Percentiles rank a stretch among this genome's conserved stretches.
Conservation (phyloP, 1,284 basidiomycete genomes). For the Cutaneotrichosporon curvatum region DNA sequence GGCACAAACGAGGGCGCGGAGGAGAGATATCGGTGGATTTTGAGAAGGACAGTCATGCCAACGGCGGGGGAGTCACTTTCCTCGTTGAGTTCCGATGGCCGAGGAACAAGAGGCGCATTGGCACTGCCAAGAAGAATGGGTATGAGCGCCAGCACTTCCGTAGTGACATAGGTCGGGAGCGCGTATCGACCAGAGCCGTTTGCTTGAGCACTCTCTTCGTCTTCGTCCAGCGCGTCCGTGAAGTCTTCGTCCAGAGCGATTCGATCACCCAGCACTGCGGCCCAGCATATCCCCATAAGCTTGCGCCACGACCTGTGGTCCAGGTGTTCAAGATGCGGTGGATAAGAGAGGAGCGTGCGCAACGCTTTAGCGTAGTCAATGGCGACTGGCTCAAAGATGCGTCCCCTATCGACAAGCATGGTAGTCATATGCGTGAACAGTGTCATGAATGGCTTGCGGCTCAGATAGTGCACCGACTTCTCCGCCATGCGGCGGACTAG, state of each 20-base stretch:
- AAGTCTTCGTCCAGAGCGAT: constrained; percentile 44
- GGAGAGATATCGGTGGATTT: constrained; percentile 61
- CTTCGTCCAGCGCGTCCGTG: constrained; percentile 19
- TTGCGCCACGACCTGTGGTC: constrained; percentile 60
- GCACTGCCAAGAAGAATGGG: constrained; percentile 58
- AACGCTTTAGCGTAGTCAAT: constrained; percentile 76
- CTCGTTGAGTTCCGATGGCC: constrained; percentile 5
- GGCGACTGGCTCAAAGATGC: constrained; percentile 59
- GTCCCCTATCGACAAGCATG: constrained; percentile 54
- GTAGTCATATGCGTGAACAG: constrained; percentile 63
- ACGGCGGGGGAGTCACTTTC: constrained; percentile 32
- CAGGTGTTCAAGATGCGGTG: constrained; percentile 72
- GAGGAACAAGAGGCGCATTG: constrained; percentile 30
- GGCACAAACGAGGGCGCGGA: constrained; percentile 62
- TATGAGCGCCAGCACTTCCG: constrained; percentile 61
- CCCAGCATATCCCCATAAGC: constrained; percentile 66
- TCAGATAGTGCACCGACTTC: constrained; percentile 28
- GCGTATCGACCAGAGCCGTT: too few relatives aligned
- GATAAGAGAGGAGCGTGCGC: constrained; percentile 56
- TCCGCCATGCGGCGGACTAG: constrained; percentile 35
- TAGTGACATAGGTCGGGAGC: neutral
- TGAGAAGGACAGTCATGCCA: constrained; percentile 55
- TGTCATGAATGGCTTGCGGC: constrained; percentile 25
- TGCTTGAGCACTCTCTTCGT: constrained; percentile 9
- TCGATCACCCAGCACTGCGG: constrained; percentile 62